A percentile compares a stretch with the other conserved stretches of the same genome.
phyloP scores from a whole-genome alignment of 257 asterid species.

The Salvia miltiorrhiza region DNA sequence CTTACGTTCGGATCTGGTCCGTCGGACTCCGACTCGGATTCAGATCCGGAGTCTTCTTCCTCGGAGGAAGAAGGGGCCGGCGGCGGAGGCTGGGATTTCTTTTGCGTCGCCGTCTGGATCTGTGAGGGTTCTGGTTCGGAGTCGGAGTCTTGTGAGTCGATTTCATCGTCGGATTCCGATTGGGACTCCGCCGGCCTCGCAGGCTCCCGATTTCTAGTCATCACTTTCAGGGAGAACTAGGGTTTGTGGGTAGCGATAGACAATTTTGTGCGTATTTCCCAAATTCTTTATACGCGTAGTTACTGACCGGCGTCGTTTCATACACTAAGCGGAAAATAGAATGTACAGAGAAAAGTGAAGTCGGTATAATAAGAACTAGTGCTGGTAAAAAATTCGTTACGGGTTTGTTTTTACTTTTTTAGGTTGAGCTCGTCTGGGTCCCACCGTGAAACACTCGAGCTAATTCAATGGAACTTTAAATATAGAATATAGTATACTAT shows the following conservation, averaged over 20 bases:
- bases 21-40: constrained; percentile 36
- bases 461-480: too few species aligned
- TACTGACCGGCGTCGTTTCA: too few species aligned
- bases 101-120: not conserved
- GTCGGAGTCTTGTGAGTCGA: constrained; percentile 27
- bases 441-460: too few species aligned
- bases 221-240: constrained; percentile 12
- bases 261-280: not conserved
- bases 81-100: constrained; percentile 4
- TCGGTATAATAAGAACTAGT: too few species aligned
- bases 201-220: constrained; percentile 36
- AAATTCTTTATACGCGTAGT: too few species aligned
- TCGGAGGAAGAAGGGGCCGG: constrained; percentile 30
- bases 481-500: too few species aligned
- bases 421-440: too few species aligned
- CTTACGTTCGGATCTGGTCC: constrained; percentile 21
- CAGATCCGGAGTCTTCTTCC: constrained; percentile 41
- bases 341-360: too few species aligned
- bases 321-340: too few species aligned
- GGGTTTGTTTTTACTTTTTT: too few species aligned
- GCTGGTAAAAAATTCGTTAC: too few species aligned
- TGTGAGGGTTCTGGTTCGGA: constrained; percentile 25
- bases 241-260: not conserved
- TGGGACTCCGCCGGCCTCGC: constrained; percentile 23
- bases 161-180: constrained; percentile 34